Base-by-base conservation (phyloP, 805 yeast genomes). In the Saccharomycopsis fermentans region DNA sequence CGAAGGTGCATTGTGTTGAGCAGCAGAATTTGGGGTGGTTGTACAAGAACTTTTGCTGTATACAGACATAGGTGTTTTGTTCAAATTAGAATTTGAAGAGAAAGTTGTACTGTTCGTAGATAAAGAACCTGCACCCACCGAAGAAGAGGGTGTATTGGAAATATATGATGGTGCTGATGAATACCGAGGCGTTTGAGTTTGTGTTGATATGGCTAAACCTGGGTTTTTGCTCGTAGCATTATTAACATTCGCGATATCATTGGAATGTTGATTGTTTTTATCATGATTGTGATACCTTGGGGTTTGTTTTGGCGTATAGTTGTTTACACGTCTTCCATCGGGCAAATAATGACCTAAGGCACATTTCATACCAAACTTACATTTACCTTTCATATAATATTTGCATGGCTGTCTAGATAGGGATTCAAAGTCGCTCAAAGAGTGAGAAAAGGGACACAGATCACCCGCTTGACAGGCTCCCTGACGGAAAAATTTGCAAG, bases 391-490 rank as follows among this genome's bases (percentile, higher is more conserved):
- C 67, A 87, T 94, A 70, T 89, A 92, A 71, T 91, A 92, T 75
- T 90, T 91, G 77, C 99, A 92, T 6, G 91, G 89, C 50, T 78
- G 74, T 52, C 77, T 71, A 54, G 79, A 83, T 37, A 74, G 67
- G 2, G 75, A 74, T 9, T 70, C 72, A n/a, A 77, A 69, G 4
- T 79, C 75, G 58, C 84, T 87, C 55, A 81, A 68, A 53, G 86
- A 77, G 69, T 92, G 99, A 36, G 94, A 84, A 69, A 92, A 92
- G 1, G 97, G 97, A 70, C 99, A 92, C 0, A 92, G 77, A 55
- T 75, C 77, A 12, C 98, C 98, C 1, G 98, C 98, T 71, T 91
- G 97, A 70, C 99, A 92, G 17, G 87, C 82, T 0, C 98, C 97
- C 70, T 91, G 97, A 59, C 81, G 77, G 70, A 77, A 92, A 74